phyloP scores from a whole-genome alignment of 768 basidiomycete species.

The Tulasnella calospora region DNA sequence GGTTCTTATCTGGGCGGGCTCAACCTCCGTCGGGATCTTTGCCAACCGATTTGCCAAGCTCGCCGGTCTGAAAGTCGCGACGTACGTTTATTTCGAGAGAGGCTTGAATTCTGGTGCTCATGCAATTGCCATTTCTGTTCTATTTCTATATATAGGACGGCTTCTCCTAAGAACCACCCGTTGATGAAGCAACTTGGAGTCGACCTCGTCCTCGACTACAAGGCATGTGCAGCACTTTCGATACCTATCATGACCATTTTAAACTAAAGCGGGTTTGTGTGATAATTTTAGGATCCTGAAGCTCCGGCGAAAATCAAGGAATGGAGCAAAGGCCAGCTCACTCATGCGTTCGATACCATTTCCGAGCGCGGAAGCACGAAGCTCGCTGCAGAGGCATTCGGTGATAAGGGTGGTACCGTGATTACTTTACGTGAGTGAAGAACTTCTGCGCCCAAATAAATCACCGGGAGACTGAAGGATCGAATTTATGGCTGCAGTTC shows the following conservation, averaged over 20 bases:
- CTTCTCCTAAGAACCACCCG: constrained; percentile 40
- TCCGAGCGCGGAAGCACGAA: constrained; percentile 14
- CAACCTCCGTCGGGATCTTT: constrained; percentile 35
- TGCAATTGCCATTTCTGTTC: background rate
- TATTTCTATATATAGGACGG: constrained; percentile 32
- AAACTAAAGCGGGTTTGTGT: background rate
- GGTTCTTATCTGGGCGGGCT: constrained; percentile 29
- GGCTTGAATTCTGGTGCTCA: no score
- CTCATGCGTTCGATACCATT: constrained; percentile 7
- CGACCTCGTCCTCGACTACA: constrained; percentile 42
- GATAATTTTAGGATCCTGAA: constrained; percentile 25
- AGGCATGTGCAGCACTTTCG: background rate
- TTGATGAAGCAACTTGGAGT: constrained; percentile 44
- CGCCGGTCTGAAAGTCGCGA: constrained; percentile 44
- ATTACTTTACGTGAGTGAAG: constrained; percentile 12
- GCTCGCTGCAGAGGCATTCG: constrained; percentile 17
- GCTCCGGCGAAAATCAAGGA: constrained; percentile 28
- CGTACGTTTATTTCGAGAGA: constrained; percentile 28
- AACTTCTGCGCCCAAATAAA: background rate
- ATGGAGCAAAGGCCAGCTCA: constrained; percentile 21
- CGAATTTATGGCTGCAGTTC: background rate
- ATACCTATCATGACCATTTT: background rate
- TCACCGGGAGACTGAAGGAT: background rate
- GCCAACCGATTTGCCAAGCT: constrained; percentile 45
- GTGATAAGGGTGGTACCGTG: constrained; percentile 2